Percentiles rank a stretch among this genome's conserved stretches.
phyloP scores from a whole-genome alignment of 2,329 filamentous ascomycete genomes.

The Neodidymelliopsis sp. region DNA sequence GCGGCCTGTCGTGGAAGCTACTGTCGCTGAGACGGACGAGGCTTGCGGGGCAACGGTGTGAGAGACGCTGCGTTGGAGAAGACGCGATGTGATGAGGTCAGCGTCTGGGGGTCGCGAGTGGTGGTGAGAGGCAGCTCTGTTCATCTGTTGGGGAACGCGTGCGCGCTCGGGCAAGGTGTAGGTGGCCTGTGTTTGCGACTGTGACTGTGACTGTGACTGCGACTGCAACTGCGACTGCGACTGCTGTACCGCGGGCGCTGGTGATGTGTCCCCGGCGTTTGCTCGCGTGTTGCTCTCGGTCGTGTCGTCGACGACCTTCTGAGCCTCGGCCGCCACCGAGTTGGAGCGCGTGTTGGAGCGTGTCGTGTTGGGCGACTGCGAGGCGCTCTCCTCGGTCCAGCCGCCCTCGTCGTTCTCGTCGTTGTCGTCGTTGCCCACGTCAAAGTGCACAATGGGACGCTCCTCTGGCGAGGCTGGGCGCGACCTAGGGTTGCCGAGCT shows the following conservation, averaged over 20 bases:
- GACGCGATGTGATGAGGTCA: conserved; percentile 71
- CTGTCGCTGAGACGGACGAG: conserved; percentile 66
- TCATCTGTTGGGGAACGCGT: conserved; percentile 32
- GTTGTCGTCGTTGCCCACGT: conserved; percentile 44
- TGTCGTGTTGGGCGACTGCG: conserved; percentile 52
- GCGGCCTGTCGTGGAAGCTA: conserved; percentile 56
- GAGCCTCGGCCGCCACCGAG: conserved; percentile 48
- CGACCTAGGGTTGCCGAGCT: conserved; percentile 39
- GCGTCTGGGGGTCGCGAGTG: conserved; percentile 59
- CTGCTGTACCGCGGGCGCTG: conserved; percentile 19
- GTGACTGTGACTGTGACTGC: not conserved
- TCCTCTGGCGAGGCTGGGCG: conserved; percentile 45
- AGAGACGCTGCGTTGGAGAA: conserved; percentile 70
- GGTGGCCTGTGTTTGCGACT: conserved; percentile 8
- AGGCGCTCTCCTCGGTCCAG: conserved; percentile 54
- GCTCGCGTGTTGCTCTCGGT: conserved; percentile 29
- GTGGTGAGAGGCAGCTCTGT: conserved; percentile 43
- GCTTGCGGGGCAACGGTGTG: conserved; percentile 70
- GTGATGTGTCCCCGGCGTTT: conserved; percentile 21
- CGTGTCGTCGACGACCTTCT: conserved; percentile 32
- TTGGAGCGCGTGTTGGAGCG: conserved; percentile 52
- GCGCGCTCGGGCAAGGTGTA: conserved; percentile 40
- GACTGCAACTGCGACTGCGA: conserved; percentile 1
- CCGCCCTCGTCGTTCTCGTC: conserved; percentile 46
- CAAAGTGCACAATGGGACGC: conserved; percentile 52